A percentile compares a stretch with the other conserved stretches of the same genome.
These are phyloP conservation scores for Calonectria fujianensis DNA, from an alignment of 2,329 filamentous ascomycete genomes.

Conservation along the genomic window DNA sequence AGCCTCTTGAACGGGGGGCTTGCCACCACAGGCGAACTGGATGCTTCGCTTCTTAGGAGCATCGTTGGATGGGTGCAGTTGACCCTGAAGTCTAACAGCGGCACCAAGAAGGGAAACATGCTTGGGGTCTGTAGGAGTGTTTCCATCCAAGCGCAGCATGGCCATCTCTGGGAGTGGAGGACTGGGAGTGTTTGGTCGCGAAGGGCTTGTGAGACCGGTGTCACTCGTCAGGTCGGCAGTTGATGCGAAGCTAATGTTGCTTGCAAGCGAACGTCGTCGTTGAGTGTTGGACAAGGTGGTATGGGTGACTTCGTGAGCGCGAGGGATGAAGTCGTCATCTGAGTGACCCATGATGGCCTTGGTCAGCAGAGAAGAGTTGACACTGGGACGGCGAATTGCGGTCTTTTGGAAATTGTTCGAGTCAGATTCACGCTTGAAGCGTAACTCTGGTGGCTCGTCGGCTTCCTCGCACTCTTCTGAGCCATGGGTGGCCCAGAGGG, in stretches of 20 bases:
- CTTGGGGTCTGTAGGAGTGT: slow-evolving; percentile 54
- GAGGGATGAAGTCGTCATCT: slow-evolving; percentile 71
- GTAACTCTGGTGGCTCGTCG: slow-evolving; percentile 89
- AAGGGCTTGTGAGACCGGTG: slow-evolving; percentile 91
- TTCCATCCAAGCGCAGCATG: slow-evolving; percentile 64
- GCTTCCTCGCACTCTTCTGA: slow-evolving; percentile 83
- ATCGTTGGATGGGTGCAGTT: slow-evolving; percentile 64
- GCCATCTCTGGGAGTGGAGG: slow-evolving; percentile 82
- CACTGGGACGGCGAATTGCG: slow-evolving; percentile 67
- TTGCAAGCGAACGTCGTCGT: slow-evolving; percentile 81
- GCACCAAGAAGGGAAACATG: slow-evolving; percentile 52
- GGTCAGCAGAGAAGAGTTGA: slow-evolving; percentile 89
- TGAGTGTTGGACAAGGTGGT: slow-evolving; percentile 59
- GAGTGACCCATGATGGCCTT: slow-evolving; percentile 84
- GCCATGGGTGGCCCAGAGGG: slow-evolving; percentile 60
- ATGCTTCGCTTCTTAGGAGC: slow-evolving; percentile 87
- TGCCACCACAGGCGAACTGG: slow-evolving; percentile 88
- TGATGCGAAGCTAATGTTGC: slow-evolving; percentile 86
- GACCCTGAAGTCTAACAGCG: slow-evolving; percentile 46
- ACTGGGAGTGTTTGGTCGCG: slow-evolving; percentile 90
- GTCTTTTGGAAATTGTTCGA: slow-evolving; percentile 68
- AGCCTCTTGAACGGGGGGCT: slow-evolving; percentile 69
- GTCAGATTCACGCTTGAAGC: slow-evolving; percentile 53
- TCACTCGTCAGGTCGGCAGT: slow-evolving; percentile 97
- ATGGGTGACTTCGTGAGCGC: slow-evolving; percentile 54